Evolutionary conservation across 768 basidiomycete genomes (phyloP).

Genomic region (Auriculariales sp.): DNA sequence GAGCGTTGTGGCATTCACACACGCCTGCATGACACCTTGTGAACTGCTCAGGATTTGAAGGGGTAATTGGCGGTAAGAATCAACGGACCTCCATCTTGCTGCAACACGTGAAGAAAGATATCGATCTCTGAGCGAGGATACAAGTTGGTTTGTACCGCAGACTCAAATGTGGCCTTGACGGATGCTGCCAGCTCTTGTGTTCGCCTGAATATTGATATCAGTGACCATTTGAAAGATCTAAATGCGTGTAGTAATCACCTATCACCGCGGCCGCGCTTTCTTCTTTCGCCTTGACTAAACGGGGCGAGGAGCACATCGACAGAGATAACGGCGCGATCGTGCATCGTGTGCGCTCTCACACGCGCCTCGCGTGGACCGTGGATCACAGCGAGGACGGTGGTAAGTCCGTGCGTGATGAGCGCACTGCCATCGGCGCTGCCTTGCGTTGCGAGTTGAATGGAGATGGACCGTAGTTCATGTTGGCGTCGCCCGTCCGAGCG

Average conservation of each 20-base stretch:
- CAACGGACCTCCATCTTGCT: slow-evolving; percentile 62
- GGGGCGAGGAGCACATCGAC: slow-evolving; percentile 81
- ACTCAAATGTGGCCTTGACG: slow-evolving; percentile 91
- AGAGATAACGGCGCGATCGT: slow-evolving; percentile 79
- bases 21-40: slow-evolving; percentile 64
- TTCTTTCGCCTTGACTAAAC: slow-evolving; percentile 72
- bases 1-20: slow-evolving; percentile 89
- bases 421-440: slow-evolving; percentile 79
- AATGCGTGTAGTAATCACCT: slow-evolving; percentile 36
- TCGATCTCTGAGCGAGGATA: slow-evolving; percentile 94
- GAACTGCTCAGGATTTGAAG: not conserved
- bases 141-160: slow-evolving; percentile 77
- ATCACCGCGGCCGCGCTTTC: slow-evolving; percentile 67
- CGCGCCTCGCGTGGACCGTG: slow-evolving; percentile 88
- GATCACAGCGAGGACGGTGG: slow-evolving; percentile 74
- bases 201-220: slow-evolving; percentile 36
- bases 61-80: no score
- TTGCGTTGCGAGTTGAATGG: slow-evolving; percentile 55
- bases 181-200: slow-evolving; percentile 74
- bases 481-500: slow-evolving; percentile 90
- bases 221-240: not conserved
- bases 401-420: slow-evolving; percentile 74
- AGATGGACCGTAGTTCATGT: slow-evolving; percentile 73
- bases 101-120: slow-evolving; percentile 82
- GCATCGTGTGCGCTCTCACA: slow-evolving; percentile 60